Evolutionary conservation across 306 rosid species (phyloP), one percentile per base, ranked within the genome.

Genomic region (Fragaria iinumae): DNA sequence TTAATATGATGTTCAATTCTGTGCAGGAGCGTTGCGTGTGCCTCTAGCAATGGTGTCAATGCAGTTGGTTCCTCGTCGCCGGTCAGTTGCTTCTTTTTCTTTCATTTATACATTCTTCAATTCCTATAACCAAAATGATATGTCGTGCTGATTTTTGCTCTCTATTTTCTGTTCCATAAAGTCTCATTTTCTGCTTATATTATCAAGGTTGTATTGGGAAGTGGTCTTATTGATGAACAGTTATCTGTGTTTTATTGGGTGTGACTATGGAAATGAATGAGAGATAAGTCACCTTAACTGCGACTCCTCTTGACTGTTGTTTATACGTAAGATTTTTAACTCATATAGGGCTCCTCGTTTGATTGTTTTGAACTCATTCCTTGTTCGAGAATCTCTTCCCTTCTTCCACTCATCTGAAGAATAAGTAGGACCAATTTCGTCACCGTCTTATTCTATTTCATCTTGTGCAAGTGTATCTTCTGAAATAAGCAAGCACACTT

Each of bases 11-110:
- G 76, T 79, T 68, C 82, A 74, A 52, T 20, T 72, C 84, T 76
- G 59, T 89, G 90, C 96, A 92, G 98, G 90, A 81, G 62, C 17
- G 39, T 88, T 80, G 49, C 81, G 53, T 75, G 69, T 67, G 95
- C 91, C 47, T 89, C 97, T 55, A 74, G 83, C 55, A 75, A 84
- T 87, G 90, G 83, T 81, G 72, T 87, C 82, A 92, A 94, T 82
- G 91, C 96, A 67, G 83, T 89, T 52, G 87, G 82, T 80, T 86
- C 95, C 67, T 57, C 91, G 75, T 84, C 97, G 50, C 50, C 82
- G 97, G 97, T 92, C 57, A 74, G 98, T 48, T 2, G 14, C n/a
- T n/a, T n/a, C n/a, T n/a, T n/a, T n/a, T n/a, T n/a, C n/a, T n/a
- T n/a, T n/a, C n/a, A n/a, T n/a, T n/a, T n/a, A n/a, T n/a, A n/a